Evolutionary conservation across 1,284 basidiomycete species (phyloP).

Genomic region (Malassezia sp.): DNA sequence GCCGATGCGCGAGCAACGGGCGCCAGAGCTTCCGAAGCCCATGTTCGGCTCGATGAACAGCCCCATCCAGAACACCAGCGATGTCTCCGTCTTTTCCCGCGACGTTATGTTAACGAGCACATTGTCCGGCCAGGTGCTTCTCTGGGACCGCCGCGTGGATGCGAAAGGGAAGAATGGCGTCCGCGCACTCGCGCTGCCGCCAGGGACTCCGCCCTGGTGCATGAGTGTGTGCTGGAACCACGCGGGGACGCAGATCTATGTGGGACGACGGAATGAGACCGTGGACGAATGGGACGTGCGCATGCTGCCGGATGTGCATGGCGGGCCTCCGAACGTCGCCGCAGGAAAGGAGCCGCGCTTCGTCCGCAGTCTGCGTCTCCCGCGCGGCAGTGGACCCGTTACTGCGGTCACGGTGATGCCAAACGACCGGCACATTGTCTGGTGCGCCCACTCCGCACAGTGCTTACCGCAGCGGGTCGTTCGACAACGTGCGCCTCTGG

Average conservation of each 20-base stretch:
- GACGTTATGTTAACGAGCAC: constrained; percentile 79
- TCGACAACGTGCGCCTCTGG: constrained; percentile 89
- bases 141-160: constrained; percentile 75
- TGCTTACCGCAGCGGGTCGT: constrained; percentile 58
- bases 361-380: constrained; percentile 70
- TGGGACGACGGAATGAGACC: constrained; percentile 77
- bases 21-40: constrained; percentile 26
- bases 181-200: constrained; percentile 70
- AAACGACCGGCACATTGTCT: constrained; percentile 76
- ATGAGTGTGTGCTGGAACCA: constrained; percentile 62
- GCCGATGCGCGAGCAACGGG: constrained; percentile 9
- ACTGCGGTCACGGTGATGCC: constrained; percentile 81
- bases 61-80: constrained; percentile 35
- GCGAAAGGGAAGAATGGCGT: constrained; percentile 54
- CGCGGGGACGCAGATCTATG: constrained; percentile 75
- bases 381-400: constrained; percentile 76
- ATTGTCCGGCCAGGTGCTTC: constrained; percentile 79
- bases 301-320: constrained; percentile 18
- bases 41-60: constrained; percentile 31
- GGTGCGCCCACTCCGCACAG: constrained; percentile 52
- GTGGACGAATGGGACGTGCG: constrained; percentile 86
- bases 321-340: background rate
- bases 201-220: constrained; percentile 90
- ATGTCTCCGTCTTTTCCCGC: constrained; percentile 55
- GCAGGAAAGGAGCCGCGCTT: constrained; percentile 56